These are phyloP conservation scores for Baorangia bicolor DNA, from an alignment of 768 basidiomycete species.

Conservation along the genomic window DNA sequence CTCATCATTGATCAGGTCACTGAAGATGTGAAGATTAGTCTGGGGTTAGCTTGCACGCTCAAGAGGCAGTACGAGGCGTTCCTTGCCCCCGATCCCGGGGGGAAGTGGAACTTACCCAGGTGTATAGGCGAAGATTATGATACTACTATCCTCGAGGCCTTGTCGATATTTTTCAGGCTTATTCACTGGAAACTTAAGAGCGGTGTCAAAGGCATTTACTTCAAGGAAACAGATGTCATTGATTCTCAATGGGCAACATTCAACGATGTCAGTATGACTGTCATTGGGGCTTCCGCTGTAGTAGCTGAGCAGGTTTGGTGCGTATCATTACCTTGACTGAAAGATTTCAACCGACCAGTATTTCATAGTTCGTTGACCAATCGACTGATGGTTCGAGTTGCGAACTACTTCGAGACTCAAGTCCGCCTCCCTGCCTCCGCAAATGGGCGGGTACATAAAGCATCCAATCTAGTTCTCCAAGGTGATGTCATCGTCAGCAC, in stretches of 20 bases:
- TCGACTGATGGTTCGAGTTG: conserved; percentile 88
- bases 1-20: conserved; percentile 93
- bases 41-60: conserved; percentile 91
- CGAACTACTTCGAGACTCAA: conserved; percentile 93
- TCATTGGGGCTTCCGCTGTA: conserved; percentile 81
- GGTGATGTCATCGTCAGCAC: conserved; percentile 40
- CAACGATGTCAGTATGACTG: conserved; percentile 86
- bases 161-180: conserved; percentile 88
- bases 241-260: conserved; percentile 96
- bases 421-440: conserved; percentile 67
- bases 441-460: conserved; percentile 30
- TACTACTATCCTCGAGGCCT: conserved; percentile 78
- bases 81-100: conserved; percentile 78
- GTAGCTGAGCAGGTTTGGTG: conserved; percentile 97
- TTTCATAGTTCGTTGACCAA: conserved; percentile 79
- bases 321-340: conserved; percentile 23
- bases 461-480: conserved; percentile 36
- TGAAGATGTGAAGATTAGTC: conserved; percentile 87
- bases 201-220: conserved; percentile 87
- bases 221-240: conserved; percentile 97
- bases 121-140: conserved; percentile 94
- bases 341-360: not conserved
- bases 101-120: conserved; percentile 84
- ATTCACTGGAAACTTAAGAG: conserved; percentile 96
- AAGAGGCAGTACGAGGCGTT: conserved; percentile 95